These are phyloP conservation scores for Imleria badia DNA, from an alignment of 768 basidiomycete species.

Conservation along the genomic window DNA sequence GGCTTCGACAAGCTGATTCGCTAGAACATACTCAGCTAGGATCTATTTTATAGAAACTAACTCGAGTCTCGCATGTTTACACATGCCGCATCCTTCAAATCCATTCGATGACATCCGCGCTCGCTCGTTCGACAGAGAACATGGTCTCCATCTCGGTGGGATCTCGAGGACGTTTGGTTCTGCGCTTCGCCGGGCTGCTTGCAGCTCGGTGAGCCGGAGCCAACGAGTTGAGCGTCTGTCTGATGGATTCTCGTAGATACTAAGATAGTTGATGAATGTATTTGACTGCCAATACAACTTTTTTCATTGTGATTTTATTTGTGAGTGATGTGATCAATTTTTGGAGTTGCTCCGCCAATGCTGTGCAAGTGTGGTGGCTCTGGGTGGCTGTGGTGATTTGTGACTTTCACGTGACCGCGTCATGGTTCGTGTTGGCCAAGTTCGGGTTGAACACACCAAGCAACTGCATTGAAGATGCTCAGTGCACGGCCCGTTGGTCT, in stretches of 20 bases:
- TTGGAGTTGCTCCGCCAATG: too few species aligned
- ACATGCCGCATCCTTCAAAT: slow-evolving; percentile 72
- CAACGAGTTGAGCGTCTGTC: slow-evolving; percentile 63
- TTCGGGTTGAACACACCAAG: neutral
- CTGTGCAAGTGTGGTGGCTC: too few species aligned
- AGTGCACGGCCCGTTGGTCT: slow-evolving; percentile 24
- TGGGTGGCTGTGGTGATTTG: neutral
- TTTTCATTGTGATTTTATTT: too few species aligned
- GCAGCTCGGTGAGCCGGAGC: slow-evolving; percentile 28
- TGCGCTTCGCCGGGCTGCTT: slow-evolving; percentile 27
- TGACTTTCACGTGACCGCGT: slow-evolving; percentile 29
- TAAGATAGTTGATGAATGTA: too few species aligned
- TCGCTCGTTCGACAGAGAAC: slow-evolving; percentile 70
- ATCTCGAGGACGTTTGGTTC: slow-evolving; percentile 68
- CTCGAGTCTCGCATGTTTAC: slow-evolving; percentile 79
- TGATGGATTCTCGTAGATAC: slow-evolving; percentile 46
- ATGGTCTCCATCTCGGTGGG: slow-evolving; percentile 37
- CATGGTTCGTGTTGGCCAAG: slow-evolving; percentile 14
- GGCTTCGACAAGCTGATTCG: slow-evolving; percentile 26
- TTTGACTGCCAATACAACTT: too few species aligned
- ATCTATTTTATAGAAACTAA: slow-evolving; percentile 81
- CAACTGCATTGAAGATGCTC: slow-evolving; percentile 25
- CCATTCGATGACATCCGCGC: slow-evolving; percentile 67
- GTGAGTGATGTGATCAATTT: too few species aligned
- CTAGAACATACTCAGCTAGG: slow-evolving; percentile 79